A percentile compares a stretch with the other conserved stretches of the same genome.
Conservation (phyloP, 2,329 filamentous ascomycete species). For the Fusarium sacchari region DNA sequence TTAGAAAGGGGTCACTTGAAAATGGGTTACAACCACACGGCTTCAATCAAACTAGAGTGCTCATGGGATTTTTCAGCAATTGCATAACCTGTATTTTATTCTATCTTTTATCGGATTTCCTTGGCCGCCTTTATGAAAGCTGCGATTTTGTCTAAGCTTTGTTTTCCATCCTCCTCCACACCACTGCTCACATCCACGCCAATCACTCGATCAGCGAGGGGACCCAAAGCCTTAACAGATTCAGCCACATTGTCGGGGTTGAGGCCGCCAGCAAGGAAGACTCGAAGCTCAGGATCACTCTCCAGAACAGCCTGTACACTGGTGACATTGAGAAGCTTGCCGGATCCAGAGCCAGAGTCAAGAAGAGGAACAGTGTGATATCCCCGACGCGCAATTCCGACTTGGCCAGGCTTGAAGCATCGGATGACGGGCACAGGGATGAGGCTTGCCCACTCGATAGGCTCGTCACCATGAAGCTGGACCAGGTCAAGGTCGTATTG, state of each 20-base stretch:
- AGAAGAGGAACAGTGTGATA: conserved; percentile 87
- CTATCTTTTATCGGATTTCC: conserved; percentile 55
- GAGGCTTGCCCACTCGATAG: conserved; percentile 87
- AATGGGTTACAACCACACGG: background rate
- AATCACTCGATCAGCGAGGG: conserved; percentile 70
- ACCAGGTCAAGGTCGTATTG: conserved; percentile 85
- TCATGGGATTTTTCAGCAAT: background rate
- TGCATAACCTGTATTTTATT: conserved; percentile 9
- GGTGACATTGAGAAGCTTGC: conserved; percentile 77
- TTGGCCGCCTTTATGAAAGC: conserved; percentile 84
- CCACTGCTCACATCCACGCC: conserved; percentile 96
- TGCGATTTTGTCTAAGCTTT: conserved; percentile 82
- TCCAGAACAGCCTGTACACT: conserved; percentile 74
- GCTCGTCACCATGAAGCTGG: conserved; percentile 92
- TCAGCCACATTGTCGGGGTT: conserved; percentile 80
- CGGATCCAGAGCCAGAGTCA: conserved; percentile 87
- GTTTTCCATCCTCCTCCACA: conserved; percentile 84
- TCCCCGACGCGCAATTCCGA: conserved; percentile 77
- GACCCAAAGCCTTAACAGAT: conserved; percentile 71
- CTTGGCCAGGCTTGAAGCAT: conserved; percentile 80
- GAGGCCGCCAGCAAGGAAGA: conserved; percentile 88
- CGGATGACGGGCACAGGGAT: conserved; percentile 93
- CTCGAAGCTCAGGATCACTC: conserved; percentile 74
- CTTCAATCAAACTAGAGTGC: background rate
- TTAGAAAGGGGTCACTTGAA: background rate